Evolutionary conservation across 1,284 basidiomycete species (phyloP), one percentile per base, ranked within the genome.

Genomic region (Sporisorium iseilematis-ciliati): DNA sequence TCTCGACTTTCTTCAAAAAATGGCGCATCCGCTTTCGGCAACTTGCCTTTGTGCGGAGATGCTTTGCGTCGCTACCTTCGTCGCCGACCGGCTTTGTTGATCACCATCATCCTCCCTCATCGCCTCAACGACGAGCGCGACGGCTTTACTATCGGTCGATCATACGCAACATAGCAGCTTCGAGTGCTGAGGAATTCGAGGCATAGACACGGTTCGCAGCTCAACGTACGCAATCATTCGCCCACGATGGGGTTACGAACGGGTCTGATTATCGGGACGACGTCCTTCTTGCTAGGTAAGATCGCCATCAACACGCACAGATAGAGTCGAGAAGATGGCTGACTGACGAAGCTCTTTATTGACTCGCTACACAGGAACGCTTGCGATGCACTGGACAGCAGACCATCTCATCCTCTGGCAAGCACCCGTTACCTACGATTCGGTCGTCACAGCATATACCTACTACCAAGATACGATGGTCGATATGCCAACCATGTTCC

Each of bases 331-430:
- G 41, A 18, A 5, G 7, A 31, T 4, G 35, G 20, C 31, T 58
- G 33, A 53, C 52, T 23, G 6, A 42, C 10, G 14, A 11, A 43
- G 14, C 25, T n/a, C 45, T 53, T 18, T 1, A 10, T 53, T 4
- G n/a, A 29, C 52, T 21, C 7, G 2, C 23, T 18, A 16, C 11
- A 46, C 65, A 77, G 80, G 82, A n/a, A 81, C 82, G 25, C 75
- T 85, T 25, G 67, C 78, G 4, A 78, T 84, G 73, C 82, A 85
- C 73, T 83, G 82, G 83, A 80, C 75, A 1, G 83, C 83, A 12
- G 83, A 85, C 53, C 82, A 85, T 46, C 64, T 84, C 26, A 60
- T 85, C 23, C 75, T 84, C 1, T 85, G 83, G 83, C 82, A 84
- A 56, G 55, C 75, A 1, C 75, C 81, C 25, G 70, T 82, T 25